Base-by-base conservation (phyloP, 2,329 filamentous ascomycete species). In the Phaeosphaeria sp. region DNA sequence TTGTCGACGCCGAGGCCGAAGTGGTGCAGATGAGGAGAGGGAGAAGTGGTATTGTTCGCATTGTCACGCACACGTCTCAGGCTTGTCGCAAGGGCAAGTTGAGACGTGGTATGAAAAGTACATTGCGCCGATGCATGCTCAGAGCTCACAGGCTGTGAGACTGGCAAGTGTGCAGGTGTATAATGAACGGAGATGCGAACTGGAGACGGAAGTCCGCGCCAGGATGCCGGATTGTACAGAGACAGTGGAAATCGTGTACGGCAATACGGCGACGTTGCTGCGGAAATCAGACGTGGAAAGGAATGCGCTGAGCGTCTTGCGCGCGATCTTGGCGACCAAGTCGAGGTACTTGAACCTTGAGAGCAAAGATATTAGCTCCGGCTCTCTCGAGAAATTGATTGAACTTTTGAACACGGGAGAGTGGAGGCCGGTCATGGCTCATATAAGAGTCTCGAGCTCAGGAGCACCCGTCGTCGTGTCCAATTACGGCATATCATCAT, bases 191-290 rank as follows among this genome's bases (percentile, higher is more conserved):
- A 54, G 56, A 22, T 65, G 70, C 41, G 60, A 70, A 18, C 66
- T 80, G 11, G 67, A 67, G 27, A 62, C 68, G 21, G 59, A 72
- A 13, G 64, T 67, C 13, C 69, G 78, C 20, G 64, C 68, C 6
- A 59, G 64, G 25, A 64, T 69, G 0, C 63, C 66, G 6, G 71
- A 76, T 2, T 75, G 75, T 9, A 54, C 61, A 1, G 69, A 74
- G 4, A 77, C 75, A 23, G 67, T 75, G 20, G 78, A 80, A 58
- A 71, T 80, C 44, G 42, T 80, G 36, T 77, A 72, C 67, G 60
- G 73, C 4, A 71, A 72, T 27, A 73, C 69, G 46, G 7, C 30
- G 11, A 36, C 30, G 30, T 15, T 36, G 30, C 30, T 36, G 9
- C 6, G 13, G 30, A 36, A 36, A 15, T 36, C 30, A 3, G 30